Evolutionary conservation across 352 stramenopile genomes (phyloP), one percentile per base, ranked within the genome.

Genomic region (Aphanomyces stellatus): DNA sequence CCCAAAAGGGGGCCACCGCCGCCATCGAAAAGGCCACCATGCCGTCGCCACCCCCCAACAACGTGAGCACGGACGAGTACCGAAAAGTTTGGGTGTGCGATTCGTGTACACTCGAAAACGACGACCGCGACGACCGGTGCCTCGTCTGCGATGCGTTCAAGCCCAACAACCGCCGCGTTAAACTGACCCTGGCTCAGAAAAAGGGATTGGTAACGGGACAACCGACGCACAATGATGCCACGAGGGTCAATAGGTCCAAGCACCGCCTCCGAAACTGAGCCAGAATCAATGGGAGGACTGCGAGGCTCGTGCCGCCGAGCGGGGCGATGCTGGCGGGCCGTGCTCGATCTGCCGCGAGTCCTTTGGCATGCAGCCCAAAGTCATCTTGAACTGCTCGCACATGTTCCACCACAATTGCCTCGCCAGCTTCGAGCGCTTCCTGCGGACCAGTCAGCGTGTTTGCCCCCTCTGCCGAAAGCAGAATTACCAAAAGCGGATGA

Each of bases 341-440:
- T 95, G 87, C 48, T 91, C 85, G 4, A 93, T 95, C 51, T 95
- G 85, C 59, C 77, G 80, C 25, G 83, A 93, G 56, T 40, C 75
- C 8, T 90, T 93, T 59, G 87, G 87, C 7, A 69, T 83, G 4
- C 76, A 82, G 53, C 69, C 91, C 30, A 86, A 93, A 62, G 82
- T 95, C 33, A 89, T 95, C 27, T 70, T 95, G 30, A 92, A 81
- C 66, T 95, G 87, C 68, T 89, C 81, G n/a, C 86, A 95, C 74
- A 82, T 92, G 57, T 93, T 95, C 61, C 87, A 95, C 63, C 72
- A 88, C 4, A 72, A 77, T 25, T 95, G 87, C 65, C 80, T 95
- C 53, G 72, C 81, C 17, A 93, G 83, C 57, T 95, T 95, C 46
- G 87, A 95, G 73, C 71, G 83, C 24, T 93, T 95, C 62, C 63